Conservation (phyloP, 345 rosid species). For the Lumnitzera littorea region DNA sequence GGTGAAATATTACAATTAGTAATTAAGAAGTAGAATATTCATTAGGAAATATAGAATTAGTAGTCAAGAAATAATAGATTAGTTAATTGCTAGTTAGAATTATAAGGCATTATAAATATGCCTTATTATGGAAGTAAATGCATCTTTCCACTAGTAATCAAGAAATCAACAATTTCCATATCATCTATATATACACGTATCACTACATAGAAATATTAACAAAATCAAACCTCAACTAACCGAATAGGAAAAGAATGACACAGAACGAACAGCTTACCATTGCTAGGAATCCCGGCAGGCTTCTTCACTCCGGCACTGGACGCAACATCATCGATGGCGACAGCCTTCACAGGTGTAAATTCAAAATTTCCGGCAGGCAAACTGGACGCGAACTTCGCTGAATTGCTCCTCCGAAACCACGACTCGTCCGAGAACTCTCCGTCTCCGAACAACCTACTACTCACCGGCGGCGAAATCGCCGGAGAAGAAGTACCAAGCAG, state of each 20-base stretch:
- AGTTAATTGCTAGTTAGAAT: no score
- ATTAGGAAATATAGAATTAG: no score
- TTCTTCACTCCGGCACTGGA: slow-evolving; percentile 46
- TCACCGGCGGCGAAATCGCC: slow-evolving; percentile 21
- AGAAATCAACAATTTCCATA: no score
- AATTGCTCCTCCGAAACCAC: slow-evolving; percentile 23
- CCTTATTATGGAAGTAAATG: no score
- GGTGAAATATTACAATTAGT: no score
- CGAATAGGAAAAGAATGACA: not conserved
- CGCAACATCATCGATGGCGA: slow-evolving; percentile 49
- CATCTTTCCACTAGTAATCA: no score
- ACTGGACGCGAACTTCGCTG: slow-evolving; percentile 43
- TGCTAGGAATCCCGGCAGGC: slow-evolving; percentile 53
- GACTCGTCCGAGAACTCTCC: slow-evolving; percentile 28
- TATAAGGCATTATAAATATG: no score
- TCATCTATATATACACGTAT: no score
- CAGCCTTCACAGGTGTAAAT: slow-evolving; percentile 48
- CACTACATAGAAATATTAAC: no score
- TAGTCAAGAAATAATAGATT: no score
- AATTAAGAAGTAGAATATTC: no score
- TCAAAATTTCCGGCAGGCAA: slow-evolving; percentile 71
- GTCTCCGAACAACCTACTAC: slow-evolving; percentile 11
- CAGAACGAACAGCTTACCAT: slow-evolving; percentile 3
- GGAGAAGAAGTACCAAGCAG: slow-evolving; percentile 51
- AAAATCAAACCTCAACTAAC: not conserved